Evolutionary conservation across 2,329 filamentous ascomycete species (phyloP), one percentile per base, ranked within the genome.

Genomic region (Teratosphaeria destructans): DNA sequence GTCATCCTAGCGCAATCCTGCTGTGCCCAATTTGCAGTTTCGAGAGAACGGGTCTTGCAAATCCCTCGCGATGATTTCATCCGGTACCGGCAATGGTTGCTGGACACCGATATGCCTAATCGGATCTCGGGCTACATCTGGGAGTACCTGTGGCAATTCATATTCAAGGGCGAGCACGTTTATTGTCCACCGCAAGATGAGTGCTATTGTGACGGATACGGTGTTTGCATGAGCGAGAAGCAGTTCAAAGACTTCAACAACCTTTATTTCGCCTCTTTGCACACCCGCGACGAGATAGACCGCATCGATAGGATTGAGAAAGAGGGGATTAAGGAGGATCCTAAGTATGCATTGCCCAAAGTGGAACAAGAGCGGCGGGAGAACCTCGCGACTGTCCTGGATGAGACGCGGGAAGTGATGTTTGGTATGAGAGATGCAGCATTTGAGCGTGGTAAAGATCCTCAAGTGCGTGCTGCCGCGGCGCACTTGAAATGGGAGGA

Each of bases 41-140:
- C 64, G 29, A 66, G 60, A 27, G 61, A 58, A 11, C 66, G 70
- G 57, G 62, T 74, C 2, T 58, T 60, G 55, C 63, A 62, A 54
- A 56, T 68, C 19, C 60, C 64, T 10, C 61, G 68, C 34, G 61
- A 64, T 11, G 68, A 72, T 29, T 74, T 82, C 65, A 65, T 79
- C 1, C 35, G 54, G 14, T 52, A 52, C n/a, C 53, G 58, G 29
- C 32, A 56, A 5, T 47, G 37, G 37, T 8, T 26, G 35, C 11
- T 56, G 2, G n/a, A 47, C 11, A 39, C 37, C 11, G 37, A 39
- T 5, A 39, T 39, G 37, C 37, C 37, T 5, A 14, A 39, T 4
- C 37, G 11, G 4, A 14, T 39, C 37, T 39, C 37, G 37, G 37
- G 37, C 7, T 39, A 39, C 37, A 39, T 39, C 37, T 39, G 37